Evolutionary conservation across 73 alveolate genomes (phyloP), one percentile per base, ranked within the genome.

Genomic region (Breviolum minutum): DNA sequence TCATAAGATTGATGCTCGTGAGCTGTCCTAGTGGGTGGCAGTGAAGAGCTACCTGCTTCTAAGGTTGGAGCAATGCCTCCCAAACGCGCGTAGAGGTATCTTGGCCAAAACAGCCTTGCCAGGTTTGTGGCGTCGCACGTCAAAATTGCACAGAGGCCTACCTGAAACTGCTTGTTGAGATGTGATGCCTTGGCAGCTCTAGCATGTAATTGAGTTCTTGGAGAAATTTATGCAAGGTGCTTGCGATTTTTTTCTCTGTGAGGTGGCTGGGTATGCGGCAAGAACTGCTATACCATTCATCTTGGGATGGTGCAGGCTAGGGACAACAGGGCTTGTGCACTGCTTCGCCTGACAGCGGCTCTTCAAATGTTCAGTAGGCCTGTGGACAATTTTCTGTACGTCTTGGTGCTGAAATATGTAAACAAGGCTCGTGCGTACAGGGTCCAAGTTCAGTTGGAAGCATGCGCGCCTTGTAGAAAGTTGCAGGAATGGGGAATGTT

Each of bases 11-110:
- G 54, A 2, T 40, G 54, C 54, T 40, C 3, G 54, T 40, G 54
- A 40, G 54, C 54, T 40, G 54, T 40, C 54, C 54, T n/a, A n/a
- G 54, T 40, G 54, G 54, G 54, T 40, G 54, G 54, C 54, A 40
- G 54, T 40, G 0, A 40, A 3, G 77, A 68, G 24, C 24, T 17
- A 17, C 8, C 17, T 68, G 24, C 24, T 6, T 10, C 83, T 54
- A 14, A 84, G 93, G 93, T 29, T 86, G 94, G 94, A 63, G 63
- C 79, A 86, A 86, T 16, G 71, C 94, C 80, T 26, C 94, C n/a
- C 94, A 86, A 64, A 13, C 94, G 1, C n/a, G 20, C 62, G 79
- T 63, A 30, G 80, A 63, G 77, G 94, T 63, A 13, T 54, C 40
- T 20, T 61, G 60, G 61, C 17, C 24, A 22, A 2, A 68, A 22